Evolutionary conservation across 1,139 yeast species (phyloP), one percentile per base, ranked within the genome.

Genomic region (Kodamaea arcana): DNA sequence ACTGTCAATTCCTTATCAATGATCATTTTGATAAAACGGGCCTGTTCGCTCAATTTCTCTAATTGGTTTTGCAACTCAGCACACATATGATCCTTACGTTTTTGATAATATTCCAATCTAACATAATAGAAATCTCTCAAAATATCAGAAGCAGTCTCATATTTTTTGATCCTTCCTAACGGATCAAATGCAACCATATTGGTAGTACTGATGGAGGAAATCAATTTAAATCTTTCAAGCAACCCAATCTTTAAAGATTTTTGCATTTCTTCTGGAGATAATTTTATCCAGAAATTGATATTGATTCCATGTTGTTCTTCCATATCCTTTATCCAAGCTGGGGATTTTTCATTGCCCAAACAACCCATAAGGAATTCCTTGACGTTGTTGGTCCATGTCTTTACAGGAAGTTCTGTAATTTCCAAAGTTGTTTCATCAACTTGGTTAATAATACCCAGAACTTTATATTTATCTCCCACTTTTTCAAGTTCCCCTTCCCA

Each of bases 151-250:
- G 84, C 83, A 33, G 71, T 67, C 12, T 78, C 82, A 56, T 90
- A 94, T 54, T 78, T 85, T 54, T 84, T 86, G 46, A 94, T 86
- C 49, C 94, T 78, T 27, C 96, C 95, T 40, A 75, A 74, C n/a
- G 95, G 78, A 61, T 92, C 97, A 62, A 94, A 94, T 0, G 96
- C 94, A 40, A 92, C 96, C 96, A 94, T 88, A 56, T 94, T 94
- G 34, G 80, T 75, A 46, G 86, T 68, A 56, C 76, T 81, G 29
- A 92, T 65, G 9, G 83, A 67, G 1, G 88, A 70, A 10, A 78
- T 66, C 37, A 94, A 70, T 56, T 84, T 88, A 65, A 94, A 94
- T 53, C 90, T 72, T 53, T 85, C 94, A 46, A 84, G 73, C 34
- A 87, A 69, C 0, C 98, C 98, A 20, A 82, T 74, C 35, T 69